A percentile compares a stretch with the other conserved stretches of the same genome.
Evolutionary conservation across 768 basidiomycete species (phyloP).

Genomic region (Gyrodon lividus): DNA sequence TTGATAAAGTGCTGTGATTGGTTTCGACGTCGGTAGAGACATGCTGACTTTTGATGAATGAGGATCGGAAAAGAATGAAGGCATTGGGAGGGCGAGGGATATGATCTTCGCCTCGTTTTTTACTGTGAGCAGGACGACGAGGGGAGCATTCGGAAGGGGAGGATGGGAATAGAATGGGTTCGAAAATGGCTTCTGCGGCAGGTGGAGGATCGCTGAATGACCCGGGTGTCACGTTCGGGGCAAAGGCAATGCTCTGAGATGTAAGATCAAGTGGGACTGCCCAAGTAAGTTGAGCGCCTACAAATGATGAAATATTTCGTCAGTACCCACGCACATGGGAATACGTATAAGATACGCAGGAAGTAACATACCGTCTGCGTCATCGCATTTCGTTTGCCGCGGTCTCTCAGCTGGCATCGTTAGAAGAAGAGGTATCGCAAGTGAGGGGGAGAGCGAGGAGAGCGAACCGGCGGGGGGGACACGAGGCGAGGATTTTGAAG

Average conservation of each 20-base stretch:
- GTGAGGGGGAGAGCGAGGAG: slow-evolving; percentile 10
- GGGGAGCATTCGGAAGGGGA: slow-evolving; percentile 31
- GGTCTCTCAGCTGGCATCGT: slow-evolving; percentile 51
- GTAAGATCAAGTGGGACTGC: slow-evolving; percentile 41
- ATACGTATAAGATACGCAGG: background rate
- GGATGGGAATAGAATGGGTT: slow-evolving; percentile 61
- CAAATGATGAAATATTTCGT: slow-evolving; percentile 13
- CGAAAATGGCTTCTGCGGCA: slow-evolving; percentile 36
- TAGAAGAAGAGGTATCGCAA: slow-evolving; percentile 25
- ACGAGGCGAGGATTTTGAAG: slow-evolving; percentile 21
- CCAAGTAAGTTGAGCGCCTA: slow-evolving; percentile 48
- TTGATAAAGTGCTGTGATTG: slow-evolving; percentile 79
- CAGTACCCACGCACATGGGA: slow-evolving; percentile 7
- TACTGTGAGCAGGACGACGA: slow-evolving; percentile 54
- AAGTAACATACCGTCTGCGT: slow-evolving; percentile 36
- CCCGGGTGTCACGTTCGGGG: slow-evolving; percentile 55
- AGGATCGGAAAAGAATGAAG: slow-evolving; percentile 83
- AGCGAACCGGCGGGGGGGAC: slow-evolving; percentile 20
- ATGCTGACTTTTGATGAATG: slow-evolving; percentile 76
- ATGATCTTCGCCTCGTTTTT: slow-evolving; percentile 72
- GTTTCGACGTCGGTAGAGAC: slow-evolving; percentile 78
- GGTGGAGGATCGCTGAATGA: slow-evolving; percentile 51
- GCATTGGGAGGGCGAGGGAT: slow-evolving; percentile 85
- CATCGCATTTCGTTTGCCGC: slow-evolving; percentile 33
- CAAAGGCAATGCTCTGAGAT: slow-evolving; percentile 49